These are phyloP conservation scores for Vanrija sp. DNA, from an alignment of 1,284 basidiomycete species.

Conservation along the genomic window DNA sequence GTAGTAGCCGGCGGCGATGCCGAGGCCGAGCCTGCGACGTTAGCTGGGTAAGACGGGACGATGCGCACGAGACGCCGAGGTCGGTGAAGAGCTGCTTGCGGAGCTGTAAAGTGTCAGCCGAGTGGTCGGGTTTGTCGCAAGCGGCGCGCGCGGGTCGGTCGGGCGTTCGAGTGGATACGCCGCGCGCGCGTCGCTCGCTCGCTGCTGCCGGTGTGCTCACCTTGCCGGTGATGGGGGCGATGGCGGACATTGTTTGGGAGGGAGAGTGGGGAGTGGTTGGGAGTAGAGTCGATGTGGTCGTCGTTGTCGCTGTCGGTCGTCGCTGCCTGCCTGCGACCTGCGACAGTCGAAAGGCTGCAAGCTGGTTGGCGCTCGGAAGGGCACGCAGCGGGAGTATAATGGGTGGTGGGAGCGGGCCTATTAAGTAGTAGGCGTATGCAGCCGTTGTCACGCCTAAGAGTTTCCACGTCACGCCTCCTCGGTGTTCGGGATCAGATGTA, in stretches of 20 bases:
- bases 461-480: not conserved
- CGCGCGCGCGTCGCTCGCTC: too few relatives aligned
- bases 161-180: too few relatives aligned
- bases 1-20: constrained; percentile 12
- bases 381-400: not conserved
- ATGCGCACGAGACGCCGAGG: constrained; percentile 8
- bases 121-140: not conserved
- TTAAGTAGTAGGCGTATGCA: not conserved
- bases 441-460: too few relatives aligned
- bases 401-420: not conserved
- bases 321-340: not conserved
- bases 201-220: not conserved
- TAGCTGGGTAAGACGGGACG: not conserved
- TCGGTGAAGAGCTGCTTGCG: constrained; percentile 11
- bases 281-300: constrained; percentile 2
- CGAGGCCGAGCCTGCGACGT: constrained; percentile 11
- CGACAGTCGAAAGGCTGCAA: too few relatives aligned
- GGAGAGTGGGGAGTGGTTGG: not conserved
- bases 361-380: not conserved
- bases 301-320: too few relatives aligned
- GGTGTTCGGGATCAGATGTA: too few relatives aligned
- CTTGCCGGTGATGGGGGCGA: constrained; percentile 20
- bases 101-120: constrained; percentile 11
- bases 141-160: not conserved
- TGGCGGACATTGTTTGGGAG: not conserved